Evolutionary conservation across 441 rosid species (phyloP).

Genomic region (Gossypium gossypioides): DNA sequence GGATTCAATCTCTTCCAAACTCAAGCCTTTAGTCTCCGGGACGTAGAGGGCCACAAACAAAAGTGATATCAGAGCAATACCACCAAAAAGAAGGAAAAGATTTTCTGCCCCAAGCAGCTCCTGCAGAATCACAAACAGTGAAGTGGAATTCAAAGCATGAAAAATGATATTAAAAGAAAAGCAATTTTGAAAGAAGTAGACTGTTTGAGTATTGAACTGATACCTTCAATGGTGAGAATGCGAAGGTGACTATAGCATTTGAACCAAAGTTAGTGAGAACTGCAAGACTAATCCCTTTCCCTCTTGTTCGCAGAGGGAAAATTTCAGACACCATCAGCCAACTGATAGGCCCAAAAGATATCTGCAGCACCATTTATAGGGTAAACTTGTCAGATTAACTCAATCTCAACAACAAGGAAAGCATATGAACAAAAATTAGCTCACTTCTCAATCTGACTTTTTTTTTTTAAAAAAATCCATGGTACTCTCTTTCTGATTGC

Average conservation of each 20-base stretch:
- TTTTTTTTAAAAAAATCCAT: too few relatives aligned
- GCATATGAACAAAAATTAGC: not conserved
- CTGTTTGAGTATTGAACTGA: not conserved
- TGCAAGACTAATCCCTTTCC: conserved; percentile 84
- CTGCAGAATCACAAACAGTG: conserved; percentile 28
- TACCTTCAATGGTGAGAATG: conserved; percentile 87
- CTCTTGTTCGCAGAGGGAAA: conserved; percentile 59
- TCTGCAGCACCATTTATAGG: conserved; percentile 28
- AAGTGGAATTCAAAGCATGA: not conserved
- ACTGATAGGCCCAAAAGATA: conserved; percentile 92
- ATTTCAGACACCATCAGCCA: conserved; percentile 98
- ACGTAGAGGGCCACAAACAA: conserved; percentile 44
- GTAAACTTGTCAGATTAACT: not conserved
- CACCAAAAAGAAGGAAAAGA: conserved; percentile 81
- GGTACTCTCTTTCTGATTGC: too few relatives aligned
- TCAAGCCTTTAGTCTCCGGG: conserved; percentile 95
- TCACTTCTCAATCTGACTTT: not conserved
- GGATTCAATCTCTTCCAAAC: conserved; percentile 90
- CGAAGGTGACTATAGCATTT: conserved; percentile 90
- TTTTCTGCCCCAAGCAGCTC: conserved; percentile 80
- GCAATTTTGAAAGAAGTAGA: not conserved
- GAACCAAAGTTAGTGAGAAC: conserved; percentile 92
- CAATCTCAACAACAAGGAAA: not conserved
- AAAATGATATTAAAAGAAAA: not conserved
- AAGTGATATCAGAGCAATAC: conserved; percentile 58